Evolutionary conservation across 2,329 filamentous ascomycete genomes (phyloP), one percentile per base, ranked within the genome.

Genomic region (Fusarium citri): DNA sequence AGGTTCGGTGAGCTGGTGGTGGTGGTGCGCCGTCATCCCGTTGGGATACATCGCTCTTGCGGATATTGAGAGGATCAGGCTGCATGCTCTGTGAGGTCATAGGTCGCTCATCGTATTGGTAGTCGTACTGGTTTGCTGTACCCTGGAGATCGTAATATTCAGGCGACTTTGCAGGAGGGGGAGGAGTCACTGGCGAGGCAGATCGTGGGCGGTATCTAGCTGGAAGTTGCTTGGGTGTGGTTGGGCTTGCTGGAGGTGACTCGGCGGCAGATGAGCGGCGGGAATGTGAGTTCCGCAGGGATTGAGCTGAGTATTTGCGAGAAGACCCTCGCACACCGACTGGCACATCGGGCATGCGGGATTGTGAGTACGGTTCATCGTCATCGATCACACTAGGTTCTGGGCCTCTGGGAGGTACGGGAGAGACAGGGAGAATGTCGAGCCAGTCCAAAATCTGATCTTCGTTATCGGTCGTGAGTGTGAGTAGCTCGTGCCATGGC

Each of bases 391-490:
- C 68, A 55, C 76, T 78, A 7, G 80, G 77, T 50, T 81, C 79
- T 11, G 76, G 74, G 48, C 80, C 76, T 23, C 74, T 65, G 0
- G 86, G 86, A 4, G 87, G 85, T 14, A 86, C 75, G 3, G 87
- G 87, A 26, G 76, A 79, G 42, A 81, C 80, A 18, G 86, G 86
- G 3, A 98, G 82, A 80, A 98, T 93, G 41, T 92, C 87, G 40
- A 98, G 83, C 96, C 96, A 99, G 79, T 98, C 96, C 18, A 88
- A 82, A 8, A 91, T 89, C 63, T 94, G 89, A 59, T 93, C 90
- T 66, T 94, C 91, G 76, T 93, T 89, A 55, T 94, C 91, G 5
- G 92, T 89, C 12, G 85, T 87, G 18, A 98, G 84, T n/a, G 89
- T 91, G 62, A 98, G 83, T 9, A 97, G 83, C 80, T 99, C 94